Base-by-base conservation (phyloP, 768 basidiomycete genomes). In the Pleurotus cornucopiae region DNA sequence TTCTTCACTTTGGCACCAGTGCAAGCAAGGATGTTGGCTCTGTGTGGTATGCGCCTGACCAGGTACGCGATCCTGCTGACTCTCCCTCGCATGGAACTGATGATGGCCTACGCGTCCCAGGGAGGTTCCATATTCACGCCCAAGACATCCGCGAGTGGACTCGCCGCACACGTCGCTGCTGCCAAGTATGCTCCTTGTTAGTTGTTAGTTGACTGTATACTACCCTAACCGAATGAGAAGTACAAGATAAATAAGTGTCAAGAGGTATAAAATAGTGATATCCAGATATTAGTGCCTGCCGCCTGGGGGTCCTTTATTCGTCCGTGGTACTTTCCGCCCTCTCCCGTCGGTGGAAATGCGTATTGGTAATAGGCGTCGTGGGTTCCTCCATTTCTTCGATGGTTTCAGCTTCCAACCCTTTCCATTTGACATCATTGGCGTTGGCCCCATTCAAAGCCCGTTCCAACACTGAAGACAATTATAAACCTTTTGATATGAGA, bases 41-140 rank as follows among this genome's bases (percentile, higher is more conserved):
- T 2, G 76, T 77, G 12, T 78, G 76, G 76, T 78, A 74, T 61
- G 75, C 73, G 11, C 74, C 75, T 23, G 62, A 71, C 57, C 70
- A 72, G 67, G 75, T 69, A 55, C 40, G 62, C 18, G 18, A 21
- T 7, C 46, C 34, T 30, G 25, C n/a, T 26, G 11, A 20, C 14
- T 11, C 56, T 30, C 1, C 14, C 46, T n/a, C 34, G 20, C 26
- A 7, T 14, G 14, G 37, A 43, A 13, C 16, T 1, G 9, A 4
- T 16, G 25, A 12, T 48, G 41, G 55, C 16, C 43, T 34, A 39
- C 13, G 23, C 39, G 25, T 25, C 37, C 4, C 49, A 74, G 71
- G 75, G 73, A 14, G 74, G 75, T 13, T 75, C 74, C n/a, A 63
- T 76, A 25, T 76, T 76, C 58, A 75, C 73, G 21, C 75, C 76